Evolutionary conservation across 1,139 yeast genomes (phyloP), one percentile per base, ranked within the genome.

Genomic region (Geotrichum europaeum): DNA sequence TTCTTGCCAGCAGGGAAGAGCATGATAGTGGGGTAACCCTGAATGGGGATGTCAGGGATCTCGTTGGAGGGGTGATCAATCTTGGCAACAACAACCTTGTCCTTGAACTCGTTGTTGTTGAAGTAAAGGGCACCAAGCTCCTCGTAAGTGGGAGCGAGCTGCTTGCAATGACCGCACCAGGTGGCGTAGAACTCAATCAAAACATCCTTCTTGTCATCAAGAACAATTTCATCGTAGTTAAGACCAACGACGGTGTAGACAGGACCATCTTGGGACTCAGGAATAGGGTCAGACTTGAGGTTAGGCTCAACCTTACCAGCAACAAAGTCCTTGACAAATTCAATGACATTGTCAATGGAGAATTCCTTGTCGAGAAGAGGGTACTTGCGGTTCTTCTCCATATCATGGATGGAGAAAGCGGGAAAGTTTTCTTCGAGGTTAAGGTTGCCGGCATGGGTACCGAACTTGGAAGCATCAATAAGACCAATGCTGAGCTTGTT

Each of bases 131-230:
- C 85, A 62, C 91, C 97, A 69, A 94, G 83, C 74, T 90, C 95
- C 73, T 89, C 96, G 80, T 87, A 94, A 63, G 80, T 81, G 72
- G 99, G 99, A 62, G 96, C 96, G 76, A 92, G 82, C 77, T 83
- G 89, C 83, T 92, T 92, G 83, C 99, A 92, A 81, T 92, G 98
- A 57, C 98, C 97, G 80, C 99, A 92, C 99, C 99, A 94, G 77
- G 97, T 96, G 61, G 99, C 99, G 73, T 89, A 94, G 79, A 89
- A 92, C 80, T 92, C 90, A 68, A 94, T 92, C 68, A 94, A 79
- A 59, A 94, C 92, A 75, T 94, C 98, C 81, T 89, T 90, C 62
- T 81, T 75, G 58, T 79, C 77, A 72, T 91, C 92, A 49, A 79
- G 78, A 64, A 89, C 81, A 65, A 89, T 77, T 45, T 82, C 83